Conservation (phyloP, 257 asterid species). For the Solanum chmielewskii region DNA sequence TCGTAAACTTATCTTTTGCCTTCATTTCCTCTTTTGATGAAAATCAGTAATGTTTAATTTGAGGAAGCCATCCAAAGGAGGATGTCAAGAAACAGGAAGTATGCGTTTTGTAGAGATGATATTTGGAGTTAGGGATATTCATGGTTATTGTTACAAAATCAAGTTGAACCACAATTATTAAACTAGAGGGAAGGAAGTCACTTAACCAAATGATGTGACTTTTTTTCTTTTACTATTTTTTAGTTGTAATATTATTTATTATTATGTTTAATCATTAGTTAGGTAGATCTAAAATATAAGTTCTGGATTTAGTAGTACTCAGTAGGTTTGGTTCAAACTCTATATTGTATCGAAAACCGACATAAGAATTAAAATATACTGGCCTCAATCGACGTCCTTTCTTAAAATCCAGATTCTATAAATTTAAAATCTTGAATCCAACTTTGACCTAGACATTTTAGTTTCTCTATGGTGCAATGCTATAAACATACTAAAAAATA, state of each 20-base stretch:
- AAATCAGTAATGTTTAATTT: too few species aligned
- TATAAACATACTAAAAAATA: not conserved
- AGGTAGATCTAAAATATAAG: not conserved
- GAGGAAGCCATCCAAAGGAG: too few species aligned
- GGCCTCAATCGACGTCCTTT: not conserved
- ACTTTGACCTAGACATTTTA: not conserved
- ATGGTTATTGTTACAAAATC: too few species aligned
- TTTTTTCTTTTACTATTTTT: too few species aligned
- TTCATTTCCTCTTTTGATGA: too few species aligned
- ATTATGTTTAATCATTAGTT: not conserved
- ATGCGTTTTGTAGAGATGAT: too few species aligned
- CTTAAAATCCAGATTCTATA: not conserved
- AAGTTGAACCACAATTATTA: too few species aligned
- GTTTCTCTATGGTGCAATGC: not conserved
- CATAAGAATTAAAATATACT: not conserved
- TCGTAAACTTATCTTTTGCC: too few species aligned
- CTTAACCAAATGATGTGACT: too few species aligned
- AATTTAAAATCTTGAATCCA: not conserved
- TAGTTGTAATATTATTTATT: not conserved
- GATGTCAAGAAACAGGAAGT: too few species aligned
- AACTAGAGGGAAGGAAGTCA: too few species aligned
- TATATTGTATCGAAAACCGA: not conserved
- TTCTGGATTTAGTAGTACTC: not conserved
- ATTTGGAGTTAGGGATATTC: too few species aligned
- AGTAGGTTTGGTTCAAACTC: not conserved